Conservation (phyloP, 768 basidiomycete genomes). For the Suillus hirtellus region DNA sequence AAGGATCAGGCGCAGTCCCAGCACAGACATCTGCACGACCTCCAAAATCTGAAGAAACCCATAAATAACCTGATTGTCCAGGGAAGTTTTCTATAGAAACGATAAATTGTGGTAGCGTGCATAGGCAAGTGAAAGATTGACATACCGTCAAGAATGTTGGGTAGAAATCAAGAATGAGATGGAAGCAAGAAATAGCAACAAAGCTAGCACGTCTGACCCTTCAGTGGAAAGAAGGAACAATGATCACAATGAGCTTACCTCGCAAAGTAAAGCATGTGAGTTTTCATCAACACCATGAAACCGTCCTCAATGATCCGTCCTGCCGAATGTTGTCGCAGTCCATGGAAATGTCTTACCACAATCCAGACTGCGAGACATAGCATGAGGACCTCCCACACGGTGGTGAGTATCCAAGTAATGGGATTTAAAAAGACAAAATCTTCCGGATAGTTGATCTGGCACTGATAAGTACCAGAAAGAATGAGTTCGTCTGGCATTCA, state of each 20-base stretch:
- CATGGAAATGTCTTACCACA: neutral
- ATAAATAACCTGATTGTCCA: rapidly evolving
- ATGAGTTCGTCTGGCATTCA: neutral
- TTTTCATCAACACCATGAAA: neutral
- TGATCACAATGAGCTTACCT: too few relatives aligned
- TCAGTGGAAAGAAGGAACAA: neutral
- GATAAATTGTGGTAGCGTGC: neutral
- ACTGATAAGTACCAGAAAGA: neutral
- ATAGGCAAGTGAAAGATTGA: neutral
- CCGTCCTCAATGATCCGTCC: neutral
- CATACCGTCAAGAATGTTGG: too few relatives aligned
- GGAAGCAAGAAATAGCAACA: neutral
- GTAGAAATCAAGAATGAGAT: too few relatives aligned
- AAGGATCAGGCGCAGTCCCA: neutral
- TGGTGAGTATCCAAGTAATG: neutral
- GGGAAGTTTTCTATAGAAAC: neutral
- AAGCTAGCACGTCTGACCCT: neutral
- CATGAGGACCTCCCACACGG: neutral
- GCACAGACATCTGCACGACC: neutral
- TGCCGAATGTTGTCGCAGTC: neutral
- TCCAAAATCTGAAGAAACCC: neutral
- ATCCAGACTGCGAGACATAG: neutral
- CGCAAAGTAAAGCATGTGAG: too few relatives aligned
- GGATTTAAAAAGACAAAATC: too few relatives aligned
- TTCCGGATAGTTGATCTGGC: too few relatives aligned